phyloP scores from a whole-genome alignment of 495 filamentous ascomycete species.

The Talaromyces proteolyticus region DNA sequence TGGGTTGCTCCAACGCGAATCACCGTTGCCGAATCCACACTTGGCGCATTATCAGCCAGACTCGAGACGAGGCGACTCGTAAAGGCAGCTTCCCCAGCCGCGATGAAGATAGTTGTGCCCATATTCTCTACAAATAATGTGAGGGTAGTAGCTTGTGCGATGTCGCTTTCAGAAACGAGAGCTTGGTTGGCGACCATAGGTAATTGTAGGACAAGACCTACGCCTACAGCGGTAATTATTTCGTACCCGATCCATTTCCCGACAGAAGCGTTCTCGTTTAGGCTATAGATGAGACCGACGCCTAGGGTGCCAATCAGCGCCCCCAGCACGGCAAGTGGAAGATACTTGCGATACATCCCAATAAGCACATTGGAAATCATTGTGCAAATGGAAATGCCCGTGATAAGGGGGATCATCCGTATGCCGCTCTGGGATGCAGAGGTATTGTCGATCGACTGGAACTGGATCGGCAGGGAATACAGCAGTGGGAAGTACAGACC shows the following conservation, averaged over 20 bases:
- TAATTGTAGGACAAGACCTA: slow-evolving; percentile 42
- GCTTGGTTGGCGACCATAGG: slow-evolving; percentile 22
- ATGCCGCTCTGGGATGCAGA: slow-evolving; percentile 44
- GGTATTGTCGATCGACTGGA: slow-evolving; percentile 49
- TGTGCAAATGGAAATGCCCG: slow-evolving; percentile 25
- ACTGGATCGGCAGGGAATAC: slow-evolving; percentile 39
- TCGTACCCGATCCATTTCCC: slow-evolving; percentile 57
- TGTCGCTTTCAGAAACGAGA: slow-evolving; percentile 28
- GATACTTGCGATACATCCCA: slow-evolving; percentile 59
- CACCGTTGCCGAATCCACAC: slow-evolving; percentile 30
- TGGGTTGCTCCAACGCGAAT: slow-evolving; percentile 45
- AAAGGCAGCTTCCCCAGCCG: slow-evolving; percentile 72
- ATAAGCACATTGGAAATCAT: slow-evolving; percentile 43
- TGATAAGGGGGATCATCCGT: slow-evolving; percentile 44
- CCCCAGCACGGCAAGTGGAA: slow-evolving; percentile 54
- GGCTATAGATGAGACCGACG: slow-evolving; percentile 57
- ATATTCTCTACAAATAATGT: slow-evolving; percentile 36
- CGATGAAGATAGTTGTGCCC: slow-evolving; percentile 61
- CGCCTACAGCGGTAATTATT: slow-evolving; percentile 46
- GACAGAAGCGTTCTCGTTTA: slow-evolving; percentile 31
- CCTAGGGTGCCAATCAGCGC: slow-evolving; percentile 51
- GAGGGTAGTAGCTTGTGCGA: slow-evolving; percentile 51
- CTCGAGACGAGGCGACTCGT: slow-evolving; percentile 59
- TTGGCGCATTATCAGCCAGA: slow-evolving; percentile 35
- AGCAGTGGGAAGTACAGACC: slow-evolving; percentile 49